These are phyloP conservation scores for Panicum hallii DNA, from an alignment of 202 grass and related monocot genomes.

Conservation along the genomic window DNA sequence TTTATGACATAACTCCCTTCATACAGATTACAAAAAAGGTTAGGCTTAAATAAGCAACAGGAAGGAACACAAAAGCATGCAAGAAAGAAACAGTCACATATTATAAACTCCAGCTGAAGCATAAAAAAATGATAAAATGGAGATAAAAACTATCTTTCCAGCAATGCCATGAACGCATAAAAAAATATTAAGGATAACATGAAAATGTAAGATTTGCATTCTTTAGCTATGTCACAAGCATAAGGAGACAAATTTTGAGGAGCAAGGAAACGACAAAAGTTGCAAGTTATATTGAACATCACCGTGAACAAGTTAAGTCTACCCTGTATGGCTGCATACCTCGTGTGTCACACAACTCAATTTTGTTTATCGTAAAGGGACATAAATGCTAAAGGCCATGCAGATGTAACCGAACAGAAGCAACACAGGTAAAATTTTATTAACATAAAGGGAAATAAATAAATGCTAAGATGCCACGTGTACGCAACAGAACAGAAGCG, in stretches of 20 bases:
- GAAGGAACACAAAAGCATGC: conserved; percentile 24
- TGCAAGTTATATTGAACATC: conserved; percentile 34
- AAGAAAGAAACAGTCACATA: conserved; percentile 18
- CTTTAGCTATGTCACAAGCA: conserved; percentile 25
- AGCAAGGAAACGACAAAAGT: conserved; percentile 30
- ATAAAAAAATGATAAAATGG: conserved; percentile 36
- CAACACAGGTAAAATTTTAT: neutral
- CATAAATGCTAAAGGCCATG: conserved; percentile 33
- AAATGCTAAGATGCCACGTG: conserved; percentile 41
- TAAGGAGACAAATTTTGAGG: conserved; percentile 29
- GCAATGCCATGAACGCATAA: conserved; percentile 40
- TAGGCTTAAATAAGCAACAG: conserved; percentile 55
- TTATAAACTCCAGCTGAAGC: conserved; percentile 36
- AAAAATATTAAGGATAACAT: conserved; percentile 25
- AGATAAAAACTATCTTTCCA: conserved; percentile 37
- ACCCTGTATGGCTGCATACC: conserved; percentile 31
- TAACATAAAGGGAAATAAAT: conserved; percentile 12
- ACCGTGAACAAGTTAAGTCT: neutral
- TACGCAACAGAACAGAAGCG: conserved; percentile 39
- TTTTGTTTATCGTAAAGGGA: conserved; percentile 12
- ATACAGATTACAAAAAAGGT: conserved; percentile 71
- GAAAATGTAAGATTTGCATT: conserved; percentile 12
- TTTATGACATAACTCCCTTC: conserved; percentile 99
- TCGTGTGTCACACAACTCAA: neutral
- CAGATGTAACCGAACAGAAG: conserved; percentile 36